Evolutionary conservation across 2,329 filamentous ascomycete genomes (phyloP), one percentile per base, ranked within the genome.

Genomic region (Pseudogymnoascus sp.): DNA sequence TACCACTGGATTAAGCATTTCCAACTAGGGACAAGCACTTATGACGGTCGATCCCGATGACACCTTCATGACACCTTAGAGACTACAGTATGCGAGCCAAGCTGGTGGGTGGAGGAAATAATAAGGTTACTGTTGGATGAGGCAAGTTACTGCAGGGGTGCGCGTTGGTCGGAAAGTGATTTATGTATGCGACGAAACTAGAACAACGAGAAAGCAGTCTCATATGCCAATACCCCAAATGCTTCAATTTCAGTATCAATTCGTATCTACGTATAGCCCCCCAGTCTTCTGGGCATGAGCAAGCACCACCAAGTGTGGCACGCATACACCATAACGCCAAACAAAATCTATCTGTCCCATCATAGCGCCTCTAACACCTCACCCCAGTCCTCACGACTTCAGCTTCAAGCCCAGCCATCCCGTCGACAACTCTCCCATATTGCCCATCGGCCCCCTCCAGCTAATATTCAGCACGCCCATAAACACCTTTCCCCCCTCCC

Each of bases 361-460:
- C 27, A 55, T 33, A 55, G 48, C 48, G 48, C 48, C 48, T 55
- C 48, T 4, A 55, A 51, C 44, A 55, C 44, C 44, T 8, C 25
- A 17, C 17, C 29, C 48, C 48, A 55, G 4, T 10, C 48, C 29
- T 55, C 48, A 55, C 27, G 29, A 64, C 51, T 38, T 62, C 42
- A 70, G 58, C 67, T 81, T 79, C 62, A 82, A 81, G 10, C 84
- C 83, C 66, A 96, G 77, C 80, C 89, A 93, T 8, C 92, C 92
- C 5, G 94, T 99, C 48, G 88, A 91, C 71, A 99, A 78, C 68
- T 86, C 92, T 0, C 94, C 94, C 69, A 85, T 84, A 75, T 93
- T 94, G 0, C 94, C 94, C 88, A 97, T 92, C 65, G 90, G 84
- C 38, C 89, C 89, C 66, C 90, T 83, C 94, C 94, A 99, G 61